phyloP scores from a whole-genome alignment of 441 rosid species.

The Omphalea diandra region DNA sequence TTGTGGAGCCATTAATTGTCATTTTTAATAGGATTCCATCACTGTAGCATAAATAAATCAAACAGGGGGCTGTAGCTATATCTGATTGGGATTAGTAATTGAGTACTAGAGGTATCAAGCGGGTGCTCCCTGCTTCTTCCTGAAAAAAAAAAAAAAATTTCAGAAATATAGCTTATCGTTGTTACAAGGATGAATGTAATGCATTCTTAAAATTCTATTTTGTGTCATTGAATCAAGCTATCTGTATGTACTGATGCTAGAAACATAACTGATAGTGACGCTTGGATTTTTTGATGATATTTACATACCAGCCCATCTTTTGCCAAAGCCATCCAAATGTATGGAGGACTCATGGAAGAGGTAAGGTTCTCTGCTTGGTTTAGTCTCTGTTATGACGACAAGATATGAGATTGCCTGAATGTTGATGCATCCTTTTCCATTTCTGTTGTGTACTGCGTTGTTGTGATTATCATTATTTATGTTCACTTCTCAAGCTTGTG shows the following conservation, averaged over 20 bases:
- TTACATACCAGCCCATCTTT: slow-evolving; percentile 52
- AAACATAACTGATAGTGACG: slow-evolving; percentile 58
- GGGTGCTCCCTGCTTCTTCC: not conserved
- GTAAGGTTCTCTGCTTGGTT: slow-evolving; percentile 32
- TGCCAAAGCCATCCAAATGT: slow-evolving; percentile 53
- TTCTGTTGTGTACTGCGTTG: too few relatives aligned
- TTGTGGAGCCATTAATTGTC: not conserved
- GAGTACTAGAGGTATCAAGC: not conserved
- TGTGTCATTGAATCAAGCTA: slow-evolving; percentile 7
- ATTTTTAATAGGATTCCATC: not conserved
- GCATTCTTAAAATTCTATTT: not conserved
- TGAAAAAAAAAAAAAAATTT: not conserved
- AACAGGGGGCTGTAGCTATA: not conserved
- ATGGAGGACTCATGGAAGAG: slow-evolving; percentile 52
- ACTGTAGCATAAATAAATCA: too few relatives aligned
- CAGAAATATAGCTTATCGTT: not conserved
- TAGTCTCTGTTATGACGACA: slow-evolving; percentile 1
- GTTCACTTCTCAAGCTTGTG: not conserved
- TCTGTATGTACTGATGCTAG: slow-evolving; percentile 9
- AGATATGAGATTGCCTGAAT: not conserved
- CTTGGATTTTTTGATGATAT: slow-evolving; percentile 96
- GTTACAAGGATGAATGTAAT: not conserved
- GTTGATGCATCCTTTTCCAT: not conserved
- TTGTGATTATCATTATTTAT: not conserved
- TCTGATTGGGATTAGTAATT: not conserved